Conservation (phyloP, 2,329 filamentous ascomycete genomes). For the Cytospora schulzeri region DNA sequence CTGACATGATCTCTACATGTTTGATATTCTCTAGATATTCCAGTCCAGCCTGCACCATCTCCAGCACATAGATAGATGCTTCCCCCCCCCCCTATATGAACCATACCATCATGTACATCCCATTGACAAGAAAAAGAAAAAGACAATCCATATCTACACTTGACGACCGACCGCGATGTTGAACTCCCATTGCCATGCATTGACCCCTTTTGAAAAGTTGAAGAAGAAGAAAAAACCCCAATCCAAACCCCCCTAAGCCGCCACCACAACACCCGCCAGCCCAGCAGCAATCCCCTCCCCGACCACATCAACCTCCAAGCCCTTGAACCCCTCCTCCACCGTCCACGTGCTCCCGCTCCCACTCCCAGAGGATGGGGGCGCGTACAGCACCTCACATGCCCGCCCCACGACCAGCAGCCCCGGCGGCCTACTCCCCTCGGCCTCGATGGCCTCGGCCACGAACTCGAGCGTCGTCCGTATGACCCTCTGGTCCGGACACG, state of each 20-base stretch:
- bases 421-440: conserved; percentile 85
- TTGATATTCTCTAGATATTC: background rate
- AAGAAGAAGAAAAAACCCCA: too few species aligned
- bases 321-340: conserved; percentile 85
- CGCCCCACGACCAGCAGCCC: conserved; percentile 83
- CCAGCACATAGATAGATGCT: too few species aligned
- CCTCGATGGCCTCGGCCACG: conserved; percentile 81
- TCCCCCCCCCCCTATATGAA: too few species aligned
- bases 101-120: too few species aligned
- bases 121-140: background rate
- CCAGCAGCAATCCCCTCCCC: background rate
- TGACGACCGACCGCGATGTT: background rate
- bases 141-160: background rate
- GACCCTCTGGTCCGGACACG: conserved; percentile 90
- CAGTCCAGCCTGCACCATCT: too few species aligned
- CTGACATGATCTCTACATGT: too few species aligned
- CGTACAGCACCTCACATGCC: conserved; percentile 77
- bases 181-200: background rate
- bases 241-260: background rate
- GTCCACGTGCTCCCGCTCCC: conserved; percentile 69
- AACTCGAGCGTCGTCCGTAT: conserved; percentile 82
- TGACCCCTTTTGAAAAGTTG: too few species aligned
- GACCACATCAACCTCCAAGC: conserved; percentile 56
- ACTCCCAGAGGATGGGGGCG: too few species aligned
- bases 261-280: background rate